Conservation (phyloP, 1,284 basidiomycete genomes). For the Leccinum angustisporum region DNA sequence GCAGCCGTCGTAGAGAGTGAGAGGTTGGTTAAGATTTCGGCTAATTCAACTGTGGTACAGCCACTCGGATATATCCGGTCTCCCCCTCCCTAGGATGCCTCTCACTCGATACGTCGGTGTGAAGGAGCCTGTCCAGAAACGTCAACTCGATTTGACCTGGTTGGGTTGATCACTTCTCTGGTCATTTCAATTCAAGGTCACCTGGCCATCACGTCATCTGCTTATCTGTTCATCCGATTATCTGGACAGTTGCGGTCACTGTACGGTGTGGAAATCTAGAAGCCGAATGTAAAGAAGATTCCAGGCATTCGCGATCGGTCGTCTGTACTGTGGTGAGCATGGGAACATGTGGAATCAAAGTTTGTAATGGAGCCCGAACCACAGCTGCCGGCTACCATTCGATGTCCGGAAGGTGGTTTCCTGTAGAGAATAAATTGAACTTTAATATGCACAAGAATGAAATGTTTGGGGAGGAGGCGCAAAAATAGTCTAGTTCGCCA, state of each 20-base stretch:
- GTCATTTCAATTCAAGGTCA: background rate
- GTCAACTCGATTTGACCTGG: background rate
- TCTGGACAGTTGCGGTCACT: background rate
- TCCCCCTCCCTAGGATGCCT: too few relatives aligned
- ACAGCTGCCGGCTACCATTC: background rate
- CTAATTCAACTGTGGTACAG: too few relatives aligned
- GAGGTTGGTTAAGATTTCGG: too few relatives aligned
- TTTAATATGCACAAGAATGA: background rate
- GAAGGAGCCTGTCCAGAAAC: background rate
- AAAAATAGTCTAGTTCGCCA: background rate
- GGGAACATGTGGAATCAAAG: background rate
- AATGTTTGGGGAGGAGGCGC: background rate
- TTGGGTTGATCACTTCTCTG: background rate
- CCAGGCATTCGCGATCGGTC: background rate
- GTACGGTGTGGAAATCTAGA: background rate
- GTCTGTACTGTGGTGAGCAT: background rate
- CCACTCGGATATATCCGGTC: too few relatives aligned
- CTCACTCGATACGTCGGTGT: too few relatives aligned
- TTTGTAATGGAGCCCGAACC: background rate
- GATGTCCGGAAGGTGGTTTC: background rate
- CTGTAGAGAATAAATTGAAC: background rate
- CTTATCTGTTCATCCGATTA: background rate
- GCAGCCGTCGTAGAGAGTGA: too few relatives aligned
- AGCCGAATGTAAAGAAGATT: background rate
- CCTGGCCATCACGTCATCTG: background rate